Percentiles rank a stretch among this genome's conserved stretches.
Conservation (phyloP, 78 protist species). For the Monocercomonoides exilis region DNA sequence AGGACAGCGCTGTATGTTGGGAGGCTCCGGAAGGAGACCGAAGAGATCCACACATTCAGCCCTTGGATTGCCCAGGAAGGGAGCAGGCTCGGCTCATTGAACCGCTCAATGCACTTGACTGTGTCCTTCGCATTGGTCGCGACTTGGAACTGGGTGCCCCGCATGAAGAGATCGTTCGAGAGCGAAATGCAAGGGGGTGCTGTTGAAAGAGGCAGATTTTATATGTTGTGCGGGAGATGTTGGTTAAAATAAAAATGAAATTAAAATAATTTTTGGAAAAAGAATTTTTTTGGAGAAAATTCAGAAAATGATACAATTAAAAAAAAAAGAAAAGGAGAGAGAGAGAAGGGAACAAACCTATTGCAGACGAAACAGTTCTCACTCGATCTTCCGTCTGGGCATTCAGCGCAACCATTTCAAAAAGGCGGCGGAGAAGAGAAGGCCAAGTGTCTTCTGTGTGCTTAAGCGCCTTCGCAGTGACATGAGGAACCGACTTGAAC, state of each 20-base stretch:
- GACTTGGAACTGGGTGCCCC: too few relatives aligned
- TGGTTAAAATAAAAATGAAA: too few relatives aligned
- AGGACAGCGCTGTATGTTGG: background rate
- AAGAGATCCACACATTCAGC: background rate
- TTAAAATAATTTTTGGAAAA: too few relatives aligned
- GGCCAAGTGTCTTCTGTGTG: conserved; percentile 9
- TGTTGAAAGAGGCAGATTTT: too few relatives aligned
- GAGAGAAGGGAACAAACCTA: too few relatives aligned
- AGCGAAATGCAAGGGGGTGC: background rate
- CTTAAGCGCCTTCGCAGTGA: background rate
- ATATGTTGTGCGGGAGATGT: too few relatives aligned
- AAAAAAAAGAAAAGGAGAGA: too few relatives aligned
- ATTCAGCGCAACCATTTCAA: background rate
- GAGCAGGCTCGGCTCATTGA: background rate
- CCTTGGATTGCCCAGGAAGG: conserved; percentile 2
- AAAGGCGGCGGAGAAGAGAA: background rate
- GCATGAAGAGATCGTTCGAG: background rate
- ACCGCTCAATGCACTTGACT: background rate
- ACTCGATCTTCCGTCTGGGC: conserved; percentile 12
- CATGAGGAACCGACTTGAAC: conserved; percentile 13
- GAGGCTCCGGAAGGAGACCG: background rate
- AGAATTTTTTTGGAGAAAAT: too few relatives aligned
- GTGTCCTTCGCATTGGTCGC: too few relatives aligned
- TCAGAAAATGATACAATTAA: too few relatives aligned
- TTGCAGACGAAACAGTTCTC: background rate